Conservation (phyloP, 2,329 filamentous ascomycete species). For the Aspergillus flavus region DNA sequence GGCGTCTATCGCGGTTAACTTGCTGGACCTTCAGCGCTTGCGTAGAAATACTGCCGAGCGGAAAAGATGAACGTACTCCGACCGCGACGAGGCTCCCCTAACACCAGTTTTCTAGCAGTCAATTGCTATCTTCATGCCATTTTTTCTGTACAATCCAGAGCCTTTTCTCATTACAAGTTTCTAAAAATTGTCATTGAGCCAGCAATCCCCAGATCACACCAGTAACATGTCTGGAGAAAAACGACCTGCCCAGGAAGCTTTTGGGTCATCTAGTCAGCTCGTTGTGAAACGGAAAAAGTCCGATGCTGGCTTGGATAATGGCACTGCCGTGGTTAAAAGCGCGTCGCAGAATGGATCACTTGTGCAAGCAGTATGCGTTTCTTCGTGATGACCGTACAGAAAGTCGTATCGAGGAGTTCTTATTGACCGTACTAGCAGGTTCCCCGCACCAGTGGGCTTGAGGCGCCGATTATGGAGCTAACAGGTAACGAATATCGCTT, state of each 20-base stretch:
- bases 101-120: background rate
- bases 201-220: background rate
- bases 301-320: constrained; percentile 58
- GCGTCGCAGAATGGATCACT: constrained; percentile 63
- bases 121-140: background rate
- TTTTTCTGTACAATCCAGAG: background rate
- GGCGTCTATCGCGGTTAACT: constrained; percentile 29
- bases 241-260: constrained; percentile 82
- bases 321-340: constrained; percentile 60
- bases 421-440: constrained; percentile 56
- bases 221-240: constrained; percentile 83
- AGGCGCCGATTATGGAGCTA: constrained; percentile 93
- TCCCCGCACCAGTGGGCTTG: constrained; percentile 76
- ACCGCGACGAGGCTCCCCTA: background rate
- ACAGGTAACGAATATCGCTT: constrained; percentile 56
- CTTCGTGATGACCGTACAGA: background rate
- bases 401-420: background rate
- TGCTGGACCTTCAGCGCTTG: constrained; percentile 12
- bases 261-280: constrained; percentile 71
- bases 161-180: constrained; percentile 8
- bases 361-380: constrained; percentile 63
- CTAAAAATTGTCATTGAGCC: constrained; percentile 1
- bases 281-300: constrained; percentile 89
- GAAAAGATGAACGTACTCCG: background rate
- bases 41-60: constrained; percentile 4